Conservation (phyloP, 2,329 filamentous ascomycete species). For the Cylindrodendrum hubeiense region DNA sequence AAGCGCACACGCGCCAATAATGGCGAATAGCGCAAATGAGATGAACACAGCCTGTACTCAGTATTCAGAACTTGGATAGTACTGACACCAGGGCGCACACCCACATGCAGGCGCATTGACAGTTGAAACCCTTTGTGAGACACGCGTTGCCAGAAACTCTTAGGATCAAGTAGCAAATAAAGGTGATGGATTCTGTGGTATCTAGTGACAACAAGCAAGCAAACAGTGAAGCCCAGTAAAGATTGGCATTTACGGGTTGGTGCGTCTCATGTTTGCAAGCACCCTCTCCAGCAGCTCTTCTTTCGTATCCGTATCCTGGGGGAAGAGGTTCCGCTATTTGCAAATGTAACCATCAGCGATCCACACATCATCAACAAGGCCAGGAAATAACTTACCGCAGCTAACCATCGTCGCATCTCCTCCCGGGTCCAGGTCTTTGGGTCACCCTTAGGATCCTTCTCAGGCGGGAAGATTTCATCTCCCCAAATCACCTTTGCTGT, state of each 20-base stretch:
- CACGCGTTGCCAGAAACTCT: neutral
- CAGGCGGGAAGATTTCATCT: slow-evolving; percentile 82
- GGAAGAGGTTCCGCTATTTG: slow-evolving; percentile 60
- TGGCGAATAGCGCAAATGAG: no score
- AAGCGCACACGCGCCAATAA: neutral
- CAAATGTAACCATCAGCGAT: neutral
- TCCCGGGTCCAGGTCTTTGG: slow-evolving; percentile 79
- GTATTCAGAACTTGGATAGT: neutral
- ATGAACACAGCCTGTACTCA: neutral
- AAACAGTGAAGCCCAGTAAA: neutral
- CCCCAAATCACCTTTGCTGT: slow-evolving; percentile 90
- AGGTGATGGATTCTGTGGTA: neutral
- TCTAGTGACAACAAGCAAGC: slow-evolving; percentile 4
- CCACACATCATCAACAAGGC: neutral
- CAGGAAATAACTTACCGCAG: slow-evolving; percentile 67
- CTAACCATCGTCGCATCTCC: slow-evolving; percentile 85
- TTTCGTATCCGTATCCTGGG: slow-evolving; percentile 56
- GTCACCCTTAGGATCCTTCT: slow-evolving; percentile 82
- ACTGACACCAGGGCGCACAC: neutral
- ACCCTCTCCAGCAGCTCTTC: slow-evolving; percentile 63
- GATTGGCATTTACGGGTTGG: neutral
- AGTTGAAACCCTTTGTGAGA: neutral
- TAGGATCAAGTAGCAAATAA: neutral
- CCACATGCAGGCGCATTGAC: no score
- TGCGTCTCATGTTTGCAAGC: slow-evolving; percentile 59